Evolutionary conservation across 1,139 yeast species (phyloP), one percentile per base, ranked within the genome.

Genomic region (Debaryomycetaceae sp.): DNA sequence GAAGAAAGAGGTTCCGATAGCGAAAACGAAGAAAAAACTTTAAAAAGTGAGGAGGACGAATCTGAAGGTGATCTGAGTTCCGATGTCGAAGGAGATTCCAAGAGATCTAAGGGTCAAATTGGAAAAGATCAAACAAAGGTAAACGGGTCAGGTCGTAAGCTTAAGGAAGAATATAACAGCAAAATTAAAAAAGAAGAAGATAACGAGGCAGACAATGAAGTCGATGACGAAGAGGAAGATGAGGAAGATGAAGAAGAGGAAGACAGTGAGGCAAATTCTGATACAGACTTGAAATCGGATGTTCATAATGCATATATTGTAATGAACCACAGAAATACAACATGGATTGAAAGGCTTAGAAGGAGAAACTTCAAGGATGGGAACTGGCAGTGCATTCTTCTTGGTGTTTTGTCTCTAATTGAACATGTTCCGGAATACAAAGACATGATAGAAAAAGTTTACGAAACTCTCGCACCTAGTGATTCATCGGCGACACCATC

Each of bases 351-450:
- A 22, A 69, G 95, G 35, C 70, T 89, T 22, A 75, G 83, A 11
- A 81, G 78, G 46, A 78, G 96, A 42, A 78, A 78, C 51, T 92
- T 86, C 58, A 81, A 76, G 52, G 91, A 87, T 52, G 96, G 96
- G 4, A 81, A 81, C 41, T 91, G 97, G 96, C 84, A 87, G 52
- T 73, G 83, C 33, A 78, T 85, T 35, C 61, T 89, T 29, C 60
- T 89, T 34, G 96, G 96, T 15, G 70, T 89, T 4, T 69, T 89
- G 24, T 73, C 83, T 1, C 61, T 78, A 38, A 78, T 84, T 8
- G 80, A 81, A 35, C 72, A 79, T 49, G 72, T 82, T 26, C 79
- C 82, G 0, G 73, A 74, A 16, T 84, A 78, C 63, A 56, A 67
- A 24, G 65, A 66, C 0, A 59, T 63, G 5, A 75, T 83, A 41